Evolutionary conservation across 176 grass and related monocot species (phyloP).

Genomic region (Carex cristatella): DNA sequence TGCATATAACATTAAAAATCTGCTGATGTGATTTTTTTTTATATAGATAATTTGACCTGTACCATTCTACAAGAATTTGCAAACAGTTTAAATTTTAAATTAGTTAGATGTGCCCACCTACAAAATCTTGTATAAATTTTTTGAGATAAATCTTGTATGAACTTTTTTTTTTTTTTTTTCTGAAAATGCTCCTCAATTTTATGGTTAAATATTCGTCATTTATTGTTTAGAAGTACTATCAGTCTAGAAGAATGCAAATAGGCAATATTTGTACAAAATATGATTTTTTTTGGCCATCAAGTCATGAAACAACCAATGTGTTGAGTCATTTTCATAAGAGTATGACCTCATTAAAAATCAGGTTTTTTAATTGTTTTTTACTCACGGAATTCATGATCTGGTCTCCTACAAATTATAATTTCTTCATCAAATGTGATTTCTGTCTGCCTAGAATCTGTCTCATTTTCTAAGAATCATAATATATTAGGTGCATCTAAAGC

Average conservation of each 20-base stretch:
- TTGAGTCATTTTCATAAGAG: neutral
- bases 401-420: neutral
- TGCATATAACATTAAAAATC: neutral
- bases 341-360: neutral
- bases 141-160: neutral
- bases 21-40: neutral
- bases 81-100: neutral
- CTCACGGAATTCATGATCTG: neutral
- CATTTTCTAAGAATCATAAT: neutral
- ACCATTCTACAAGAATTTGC: neutral
- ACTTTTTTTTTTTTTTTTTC: neutral
- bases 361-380: neutral
- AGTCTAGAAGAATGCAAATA: too few species aligned
- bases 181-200: too few species aligned
- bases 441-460: neutral
- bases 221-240: too few species aligned
- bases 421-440: neutral
- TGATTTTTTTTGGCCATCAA: neutral
- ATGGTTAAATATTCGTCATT: too few species aligned
- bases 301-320: neutral
- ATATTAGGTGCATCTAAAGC: neutral
- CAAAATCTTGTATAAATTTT: neutral
- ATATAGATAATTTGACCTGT: constrained; percentile 2
- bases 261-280: too few species aligned
- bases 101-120: neutral